Percentiles rank a stretch among this genome's conserved stretches.
Evolutionary conservation across 1,284 basidiomycete genomes (phyloP).

Genomic region (Takashimella koratensis): DNA sequence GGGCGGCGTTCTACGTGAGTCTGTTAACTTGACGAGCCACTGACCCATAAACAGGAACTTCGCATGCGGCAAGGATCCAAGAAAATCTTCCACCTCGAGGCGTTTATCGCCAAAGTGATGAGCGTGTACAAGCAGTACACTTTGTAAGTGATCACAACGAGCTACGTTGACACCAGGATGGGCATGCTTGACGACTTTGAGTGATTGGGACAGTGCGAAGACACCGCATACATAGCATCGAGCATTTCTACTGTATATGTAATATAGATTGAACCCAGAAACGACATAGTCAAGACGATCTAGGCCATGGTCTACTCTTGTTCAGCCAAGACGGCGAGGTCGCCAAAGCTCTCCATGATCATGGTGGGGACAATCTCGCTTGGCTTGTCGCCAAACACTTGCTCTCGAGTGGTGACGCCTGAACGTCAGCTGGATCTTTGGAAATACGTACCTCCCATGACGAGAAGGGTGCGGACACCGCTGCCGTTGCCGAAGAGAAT

Average conservation of each 20-base stretch:
- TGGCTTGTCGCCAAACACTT: constrained; percentile 67
- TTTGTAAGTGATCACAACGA: constrained; percentile 21
- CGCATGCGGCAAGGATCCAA: constrained; percentile 86
- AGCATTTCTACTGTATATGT: neutral
- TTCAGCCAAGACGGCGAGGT: constrained; percentile 54
- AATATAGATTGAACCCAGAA: neutral
- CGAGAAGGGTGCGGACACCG: constrained; percentile 80
- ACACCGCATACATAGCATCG: neutral
- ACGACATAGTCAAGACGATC: constrained; percentile 1
- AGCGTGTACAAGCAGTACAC: constrained; percentile 39
- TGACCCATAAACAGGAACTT: constrained; percentile 64
- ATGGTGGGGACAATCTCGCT: constrained; percentile 74
- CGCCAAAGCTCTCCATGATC: constrained; percentile 72
- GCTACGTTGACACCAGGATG: constrained; percentile 15
- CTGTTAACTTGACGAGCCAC: neutral
- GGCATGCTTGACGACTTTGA: constrained; percentile 17
- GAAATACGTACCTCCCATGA: constrained; percentile 70
- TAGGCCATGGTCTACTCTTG: constrained; percentile 10
- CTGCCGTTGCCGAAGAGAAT: constrained; percentile 77
- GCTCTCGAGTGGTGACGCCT: constrained; percentile 70
- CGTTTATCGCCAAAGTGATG: constrained; percentile 56
- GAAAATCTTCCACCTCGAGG: constrained; percentile 93
- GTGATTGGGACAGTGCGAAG: constrained; percentile 1
- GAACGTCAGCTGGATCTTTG: constrained; percentile 1
- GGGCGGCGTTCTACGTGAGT: constrained; percentile 91